Evolutionary conservation across 2,329 filamentous ascomycete genomes (phyloP), one percentile per base, ranked within the genome.

Genomic region (Neofusicoccum sp.): DNA sequence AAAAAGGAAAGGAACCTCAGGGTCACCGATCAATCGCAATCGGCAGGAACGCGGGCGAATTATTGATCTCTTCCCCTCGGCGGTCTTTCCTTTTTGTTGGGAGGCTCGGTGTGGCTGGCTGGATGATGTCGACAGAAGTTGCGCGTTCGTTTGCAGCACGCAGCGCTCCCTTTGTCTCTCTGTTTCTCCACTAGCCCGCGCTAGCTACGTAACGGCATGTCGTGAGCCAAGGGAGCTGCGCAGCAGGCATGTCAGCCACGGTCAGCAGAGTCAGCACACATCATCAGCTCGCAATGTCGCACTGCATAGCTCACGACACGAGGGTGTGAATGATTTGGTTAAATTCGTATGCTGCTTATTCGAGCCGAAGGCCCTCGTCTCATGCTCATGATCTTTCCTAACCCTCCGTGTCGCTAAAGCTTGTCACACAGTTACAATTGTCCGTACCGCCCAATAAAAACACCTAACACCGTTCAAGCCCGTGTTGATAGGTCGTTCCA

Each of bases 371-470:
- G 51, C 51, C 28, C 51, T 30, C 24, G 26, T 56, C 54, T 58
- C 54, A 58, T 58, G 41, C 54, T 58, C 54, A 58, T 58, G 54
- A 58, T 31, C 31, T 34, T 58, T 30, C 54, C 54, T 38, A 16
- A 45, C 36, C 41, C 54, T 30, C 40, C 40, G 54, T 58, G 54
- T 58, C 54, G 54, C 54, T 45, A 58, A 58, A 58, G 54, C 43
- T 47, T 47, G 54, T 58, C 54, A 58, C 54, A 58, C 54, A 58
- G 43, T 56, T 56, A 43, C 51, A 56, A 56, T 56, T 38, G 33
- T 36, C 24, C n/a, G 16, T 20, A 41, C 49, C 49, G 16, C 49
- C 49, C 51, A 56, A 56, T 56, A 16, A 33, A 53, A 56, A 43
- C 38, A 43, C 51, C 36, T 44, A 16, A 56, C 38, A 41, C 38